Evolutionary conservation across 108 stramenopile species (phyloP).

Genomic region (Nitzschia sp.): DNA sequence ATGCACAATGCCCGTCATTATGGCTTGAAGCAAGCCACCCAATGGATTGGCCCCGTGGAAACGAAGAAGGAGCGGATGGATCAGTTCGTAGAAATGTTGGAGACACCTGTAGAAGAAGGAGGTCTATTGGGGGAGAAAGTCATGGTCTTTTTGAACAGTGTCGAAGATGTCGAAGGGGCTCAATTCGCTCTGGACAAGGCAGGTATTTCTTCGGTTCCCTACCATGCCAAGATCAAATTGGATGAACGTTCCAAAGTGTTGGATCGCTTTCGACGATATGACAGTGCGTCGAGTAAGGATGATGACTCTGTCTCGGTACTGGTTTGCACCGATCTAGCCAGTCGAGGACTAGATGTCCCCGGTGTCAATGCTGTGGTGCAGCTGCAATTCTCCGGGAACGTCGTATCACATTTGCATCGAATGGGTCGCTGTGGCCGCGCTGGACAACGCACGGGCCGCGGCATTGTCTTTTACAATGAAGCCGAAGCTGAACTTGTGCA

Average conservation of each 20-base stretch:
- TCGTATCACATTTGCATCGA: constrained; percentile 96
- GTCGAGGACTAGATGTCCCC: constrained; percentile 96
- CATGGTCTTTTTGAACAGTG: constrained; percentile 89
- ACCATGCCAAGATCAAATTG: constrained; percentile 83
- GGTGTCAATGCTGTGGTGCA: constrained; percentile 96
- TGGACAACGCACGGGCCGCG: constrained; percentile 88
- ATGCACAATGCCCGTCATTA: constrained; percentile 90
- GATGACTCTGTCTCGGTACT: constrained; percentile 81
- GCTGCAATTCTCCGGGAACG: constrained; percentile 94
- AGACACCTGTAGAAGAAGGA: constrained; percentile 34
- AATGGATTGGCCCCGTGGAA: constrained; percentile 68
- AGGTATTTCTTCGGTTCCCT: constrained; percentile 76
- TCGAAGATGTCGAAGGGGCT: constrained; percentile 82
- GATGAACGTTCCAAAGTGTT: constrained; percentile 82
- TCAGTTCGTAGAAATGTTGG: constrained; percentile 65
- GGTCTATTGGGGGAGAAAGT: constrained; percentile 81
- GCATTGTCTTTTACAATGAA: constrained; percentile 89
- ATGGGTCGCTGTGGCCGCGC: constrained; percentile 98
- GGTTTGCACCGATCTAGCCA: constrained; percentile 96
- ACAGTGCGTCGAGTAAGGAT: neutral
- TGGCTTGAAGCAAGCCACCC: constrained; percentile 66
- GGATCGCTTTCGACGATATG: constrained; percentile 74
- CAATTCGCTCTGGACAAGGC: constrained; percentile 66
- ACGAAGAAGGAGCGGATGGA: constrained; percentile 83
- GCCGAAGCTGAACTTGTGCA: constrained; percentile 70